Evolutionary conservation across 1,284 basidiomycete species (phyloP).

Genomic region (Pseudomicrostroma phylloplanum): DNA sequence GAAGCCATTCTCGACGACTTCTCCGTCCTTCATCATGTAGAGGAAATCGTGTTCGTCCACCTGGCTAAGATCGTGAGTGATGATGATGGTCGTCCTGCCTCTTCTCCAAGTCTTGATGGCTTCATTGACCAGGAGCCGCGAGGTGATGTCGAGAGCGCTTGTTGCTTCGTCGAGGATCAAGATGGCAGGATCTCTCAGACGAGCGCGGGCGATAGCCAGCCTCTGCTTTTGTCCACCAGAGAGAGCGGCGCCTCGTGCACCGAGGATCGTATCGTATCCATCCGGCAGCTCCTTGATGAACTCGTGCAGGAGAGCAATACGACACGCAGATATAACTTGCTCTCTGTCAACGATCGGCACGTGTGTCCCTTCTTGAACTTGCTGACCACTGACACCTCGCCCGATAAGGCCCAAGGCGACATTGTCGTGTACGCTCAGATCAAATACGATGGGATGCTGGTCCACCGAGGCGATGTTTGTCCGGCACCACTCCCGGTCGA

Average conservation of each 20-base stretch:
- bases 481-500: constrained; percentile 70
- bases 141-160: constrained; percentile 83
- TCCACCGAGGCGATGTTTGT: constrained; percentile 70
- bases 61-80: constrained; percentile 89
- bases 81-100: constrained; percentile 85
- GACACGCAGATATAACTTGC: constrained; percentile 74
- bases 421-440: constrained; percentile 79
- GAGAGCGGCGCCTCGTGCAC: constrained; percentile 66
- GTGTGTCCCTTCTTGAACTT: constrained; percentile 28
- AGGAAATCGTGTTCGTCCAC: constrained; percentile 75
- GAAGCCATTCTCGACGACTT: constrained; percentile 82
- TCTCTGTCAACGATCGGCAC: constrained; percentile 58
- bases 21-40: constrained; percentile 78
- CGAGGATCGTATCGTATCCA: constrained; percentile 75
- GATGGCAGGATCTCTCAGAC: constrained; percentile 77
- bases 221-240: constrained; percentile 92
- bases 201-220: constrained; percentile 80
- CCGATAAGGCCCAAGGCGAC: constrained; percentile 66
- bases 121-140: constrained; percentile 79
- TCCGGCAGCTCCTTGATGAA: constrained; percentile 75
- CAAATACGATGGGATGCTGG: constrained; percentile 71
- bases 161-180: constrained; percentile 94
- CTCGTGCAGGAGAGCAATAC: constrained; percentile 79
- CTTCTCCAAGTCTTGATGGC: constrained; percentile 75
- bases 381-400: background rate